phyloP scores from a whole-genome alignment of 108 stramenopile species.

The Nitzschia palea region DNA sequence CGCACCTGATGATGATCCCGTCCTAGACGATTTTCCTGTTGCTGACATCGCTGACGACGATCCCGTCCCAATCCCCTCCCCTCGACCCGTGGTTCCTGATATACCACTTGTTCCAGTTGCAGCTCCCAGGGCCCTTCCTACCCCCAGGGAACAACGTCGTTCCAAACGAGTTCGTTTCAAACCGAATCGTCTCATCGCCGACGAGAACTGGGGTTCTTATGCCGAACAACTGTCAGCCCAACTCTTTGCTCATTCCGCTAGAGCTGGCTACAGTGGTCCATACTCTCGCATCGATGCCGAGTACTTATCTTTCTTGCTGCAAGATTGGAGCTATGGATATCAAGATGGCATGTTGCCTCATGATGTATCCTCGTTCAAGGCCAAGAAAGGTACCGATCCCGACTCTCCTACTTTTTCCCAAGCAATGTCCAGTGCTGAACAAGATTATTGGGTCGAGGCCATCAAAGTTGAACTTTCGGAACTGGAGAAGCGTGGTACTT shows the following conservation, averaged over 20 bases:
- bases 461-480: background rate
- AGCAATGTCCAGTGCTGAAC: conserved; percentile 14
- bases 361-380: background rate
- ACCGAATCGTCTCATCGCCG: background rate
- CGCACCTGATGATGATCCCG: too few species aligned
- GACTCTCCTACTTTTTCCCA: conserved; percentile 16
- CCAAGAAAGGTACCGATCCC: conserved; percentile 9
- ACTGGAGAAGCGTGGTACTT: background rate
- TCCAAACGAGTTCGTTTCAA: background rate
- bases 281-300: background rate
- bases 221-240: background rate
- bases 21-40: too few species aligned
- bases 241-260: background rate
- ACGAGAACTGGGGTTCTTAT: background rate
- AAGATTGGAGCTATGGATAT: background rate
- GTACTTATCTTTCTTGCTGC: background rate
- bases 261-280: background rate
- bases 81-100: background rate
- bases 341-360: background rate
- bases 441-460: background rate
- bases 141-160: background rate
- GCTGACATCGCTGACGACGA: too few species aligned
- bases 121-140: background rate
- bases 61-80: background rate
- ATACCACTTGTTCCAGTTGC: background rate